Conservation (phyloP, 306 rosid genomes). For the Trifolium pratense region DNA sequence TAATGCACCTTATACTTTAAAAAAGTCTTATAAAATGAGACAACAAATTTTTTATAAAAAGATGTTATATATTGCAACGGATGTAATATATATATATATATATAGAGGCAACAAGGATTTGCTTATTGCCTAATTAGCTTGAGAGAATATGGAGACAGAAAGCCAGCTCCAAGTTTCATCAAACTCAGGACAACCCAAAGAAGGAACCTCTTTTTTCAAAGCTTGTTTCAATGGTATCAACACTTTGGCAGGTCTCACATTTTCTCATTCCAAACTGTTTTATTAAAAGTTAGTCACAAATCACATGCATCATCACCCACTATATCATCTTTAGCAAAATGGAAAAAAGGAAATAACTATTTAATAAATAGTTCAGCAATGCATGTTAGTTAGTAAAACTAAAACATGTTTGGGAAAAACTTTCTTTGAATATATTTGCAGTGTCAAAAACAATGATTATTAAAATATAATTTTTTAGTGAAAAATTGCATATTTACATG, state of each 20-base stretch:
- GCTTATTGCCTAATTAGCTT: background rate
- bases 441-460: background rate
- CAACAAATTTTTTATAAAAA: no score
- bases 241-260: conserved; percentile 57
- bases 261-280: background rate
- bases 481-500: background rate
- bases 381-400: background rate
- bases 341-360: background rate
- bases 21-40: no score
- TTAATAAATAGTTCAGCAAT: background rate
- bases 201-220: conserved; percentile 62
- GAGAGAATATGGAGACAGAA: conserved; percentile 59
- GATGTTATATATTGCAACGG: no score
- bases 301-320: background rate
- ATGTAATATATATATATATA: background rate
- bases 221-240: conserved; percentile 82
- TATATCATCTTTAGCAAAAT: background rate
- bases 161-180: conserved; percentile 44
- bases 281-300: background rate
- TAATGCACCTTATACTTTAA: no score
- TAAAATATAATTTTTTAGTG: background rate
- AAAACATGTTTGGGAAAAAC: background rate
- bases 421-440: no score
- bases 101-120: background rate
- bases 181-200: conserved; percentile 28